Evolutionary conservation across 352 stramenopile species (phyloP).

Genomic region (Globisporangium irregulare): DNA sequence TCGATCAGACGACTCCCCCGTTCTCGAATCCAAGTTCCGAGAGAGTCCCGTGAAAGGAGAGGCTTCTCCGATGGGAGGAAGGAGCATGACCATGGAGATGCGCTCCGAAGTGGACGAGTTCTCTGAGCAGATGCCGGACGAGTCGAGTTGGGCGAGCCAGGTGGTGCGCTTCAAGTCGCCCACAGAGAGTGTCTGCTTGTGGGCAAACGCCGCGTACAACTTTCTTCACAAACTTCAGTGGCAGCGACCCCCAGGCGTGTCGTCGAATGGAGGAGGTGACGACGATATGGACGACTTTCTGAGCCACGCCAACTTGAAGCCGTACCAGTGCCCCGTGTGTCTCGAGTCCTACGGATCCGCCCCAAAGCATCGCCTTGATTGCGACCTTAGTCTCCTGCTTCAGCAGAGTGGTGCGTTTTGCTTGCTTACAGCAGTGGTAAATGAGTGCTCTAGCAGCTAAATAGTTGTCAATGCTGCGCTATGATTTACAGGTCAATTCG

Average conservation of each 20-base stretch:
- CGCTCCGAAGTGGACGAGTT: slow-evolving; percentile 31
- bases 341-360: slow-evolving; percentile 37
- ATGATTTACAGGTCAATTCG: slow-evolving; percentile 14
- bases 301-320: slow-evolving; percentile 23
- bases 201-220: slow-evolving; percentile 74
- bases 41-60: slow-evolving; percentile 3
- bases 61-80: slow-evolving; percentile 10
- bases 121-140: slow-evolving; percentile 22
- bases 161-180: slow-evolving; percentile 46
- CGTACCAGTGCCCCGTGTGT: slow-evolving; percentile 52
- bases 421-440: background rate
- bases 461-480: background rate
- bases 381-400: slow-evolving; percentile 60
- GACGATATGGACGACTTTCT: slow-evolving; percentile 44
- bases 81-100: slow-evolving; percentile 1
- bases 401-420: slow-evolving; percentile 38
- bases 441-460: background rate
- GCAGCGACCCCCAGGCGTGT: slow-evolving; percentile 27
- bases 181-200: slow-evolving; percentile 52
- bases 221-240: slow-evolving; percentile 68
- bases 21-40: background rate
- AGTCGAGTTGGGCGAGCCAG: slow-evolving; percentile 27
- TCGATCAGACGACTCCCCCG: slow-evolving; percentile 23
- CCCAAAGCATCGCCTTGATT: slow-evolving; percentile 47
- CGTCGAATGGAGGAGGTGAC: slow-evolving; percentile 19